Base-by-base conservation (phyloP, 768 basidiomycete genomes). In the Termitomyces sp. region DNA sequence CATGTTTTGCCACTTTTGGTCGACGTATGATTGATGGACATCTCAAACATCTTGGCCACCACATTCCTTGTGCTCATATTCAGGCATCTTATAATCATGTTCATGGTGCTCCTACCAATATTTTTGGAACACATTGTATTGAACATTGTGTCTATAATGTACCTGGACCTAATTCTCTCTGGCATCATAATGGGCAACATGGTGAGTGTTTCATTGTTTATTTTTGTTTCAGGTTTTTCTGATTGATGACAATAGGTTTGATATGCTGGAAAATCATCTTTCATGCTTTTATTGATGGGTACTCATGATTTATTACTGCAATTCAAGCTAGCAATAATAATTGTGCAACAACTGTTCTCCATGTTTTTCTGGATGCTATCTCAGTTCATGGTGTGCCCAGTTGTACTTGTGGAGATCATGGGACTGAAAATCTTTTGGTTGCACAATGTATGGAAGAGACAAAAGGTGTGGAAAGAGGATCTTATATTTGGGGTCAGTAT, bases 261-360 rank as follows among this genome's bases (percentile, higher is more conserved):
- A 29, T 4, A 8, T 56, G 66, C 1, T 77, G 72, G 71, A 63
- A 68, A 12, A 67, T 76, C 45, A 66, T 77, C 2, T 71, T 70
- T 14, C 73, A 76, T 65, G 70, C 65, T 0, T 76, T 75, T 50
- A 73, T 77, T 37, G 72, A 76, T 64, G 72, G 73, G 4, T 70
- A 70, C 57, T 70, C 71, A 2, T 43, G 40, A 5, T 53, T 56
- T 29, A 57, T 65, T 25, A 62, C 54, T 15, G 78, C 67, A 0
- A 64, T 81, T 6, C 57, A 57, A 8, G 76, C 74, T 0, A 74
- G 68, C 54, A 63, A 73, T 56, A 79, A 82, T 62, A 83, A 82
- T 55, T 55, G 65, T 3, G 75, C 69, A 0, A 47, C 66, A 0
- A 81, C 79, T 5, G 79, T 81, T 4, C 60, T 76, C 0, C 29